Evolutionary conservation across 2,329 filamentous ascomycete species (phyloP), one percentile per base, ranked within the genome.

Genomic region (Trichoderma guizhouense): DNA sequence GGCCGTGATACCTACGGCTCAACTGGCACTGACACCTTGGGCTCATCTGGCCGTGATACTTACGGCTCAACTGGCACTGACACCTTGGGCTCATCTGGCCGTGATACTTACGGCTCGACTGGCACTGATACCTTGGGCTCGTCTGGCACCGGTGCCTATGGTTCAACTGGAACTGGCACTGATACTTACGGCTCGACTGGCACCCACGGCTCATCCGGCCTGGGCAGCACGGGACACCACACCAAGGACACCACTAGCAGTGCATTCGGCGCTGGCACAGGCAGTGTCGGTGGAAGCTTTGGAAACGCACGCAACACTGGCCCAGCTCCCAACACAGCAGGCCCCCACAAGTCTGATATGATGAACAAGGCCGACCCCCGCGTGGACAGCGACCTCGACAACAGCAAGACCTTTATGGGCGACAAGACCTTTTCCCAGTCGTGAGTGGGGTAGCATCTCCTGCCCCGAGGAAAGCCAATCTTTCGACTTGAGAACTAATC

Each of bases 311-410:
- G 34, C 71, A 73, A 74, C 12, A 74, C 78, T 8, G 80, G 80
- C 32, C 78, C 79, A n/a, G 79, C 80, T 7, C 75, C 78, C 71
- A 77, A 78, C 75, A 81, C 81, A 1, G 79, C 81, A 21, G 81
- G 81, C 8, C 80, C 80, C 57, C 88, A 90, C 81, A 85, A 85
- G 79, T 83, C 79, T 39, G 85, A 89, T 76, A 72, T 85, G 47
- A 4, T 84, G 75, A 89, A 90, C 83, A 89, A 88, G 82, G 47
- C 82, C 3, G 87, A 89, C 70, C 87, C 87, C 3, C 81, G 85
- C 30, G 86, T 90, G 61, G 88, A 89, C 79, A 86, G 84, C 12
- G 82, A 89, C 74, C 83, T 86, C 3, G 87, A 89, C 77, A 84
- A 85, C 61, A 85, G 82, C 77, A 84, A 84, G 81, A 89, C 88